Evolutionary conservation across 2,329 filamentous ascomycete species (phyloP).

Genomic region (Arthrinium phaeospermum): DNA sequence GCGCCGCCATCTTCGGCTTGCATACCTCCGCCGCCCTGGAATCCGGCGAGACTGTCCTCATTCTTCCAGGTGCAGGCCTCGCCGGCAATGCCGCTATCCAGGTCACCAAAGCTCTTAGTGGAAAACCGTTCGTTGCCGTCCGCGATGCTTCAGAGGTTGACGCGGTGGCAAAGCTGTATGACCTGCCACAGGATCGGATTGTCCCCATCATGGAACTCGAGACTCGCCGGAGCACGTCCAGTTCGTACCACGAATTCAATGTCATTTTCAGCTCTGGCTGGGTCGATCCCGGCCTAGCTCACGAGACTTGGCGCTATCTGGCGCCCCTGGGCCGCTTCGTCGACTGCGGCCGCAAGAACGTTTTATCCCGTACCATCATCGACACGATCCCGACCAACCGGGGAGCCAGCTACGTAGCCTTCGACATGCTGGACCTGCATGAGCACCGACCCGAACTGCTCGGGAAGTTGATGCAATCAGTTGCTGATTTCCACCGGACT

Average conservation of each 20-base stretch:
- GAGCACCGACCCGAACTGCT: neutral
- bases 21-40: conserved; percentile 29
- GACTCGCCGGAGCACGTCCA: too few species aligned
- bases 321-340: conserved; percentile 25
- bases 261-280: too few species aligned
- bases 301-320: too few species aligned
- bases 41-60: conserved; percentile 31
- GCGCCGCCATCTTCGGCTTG: too few species aligned
- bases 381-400: conserved; percentile 31
- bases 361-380: conserved; percentile 29
- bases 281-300: too few species aligned
- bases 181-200: too few species aligned
- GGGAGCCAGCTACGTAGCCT: conserved; percentile 34
- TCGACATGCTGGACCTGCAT: conserved; percentile 30
- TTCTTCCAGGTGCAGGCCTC: conserved; percentile 29
- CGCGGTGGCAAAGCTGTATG: too few species aligned
- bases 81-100: conserved; percentile 30
- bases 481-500: neutral
- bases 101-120: conserved; percentile 28
- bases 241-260: too few species aligned
- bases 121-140: conserved; percentile 28
- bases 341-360: conserved; percentile 31
- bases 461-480: conserved; percentile 23
- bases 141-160: conserved; percentile 15
- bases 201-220: too few species aligned